phyloP scores from a whole-genome alignment of 108 stramenopile genomes.

The Pseudonitzschia multiseries region DNA sequence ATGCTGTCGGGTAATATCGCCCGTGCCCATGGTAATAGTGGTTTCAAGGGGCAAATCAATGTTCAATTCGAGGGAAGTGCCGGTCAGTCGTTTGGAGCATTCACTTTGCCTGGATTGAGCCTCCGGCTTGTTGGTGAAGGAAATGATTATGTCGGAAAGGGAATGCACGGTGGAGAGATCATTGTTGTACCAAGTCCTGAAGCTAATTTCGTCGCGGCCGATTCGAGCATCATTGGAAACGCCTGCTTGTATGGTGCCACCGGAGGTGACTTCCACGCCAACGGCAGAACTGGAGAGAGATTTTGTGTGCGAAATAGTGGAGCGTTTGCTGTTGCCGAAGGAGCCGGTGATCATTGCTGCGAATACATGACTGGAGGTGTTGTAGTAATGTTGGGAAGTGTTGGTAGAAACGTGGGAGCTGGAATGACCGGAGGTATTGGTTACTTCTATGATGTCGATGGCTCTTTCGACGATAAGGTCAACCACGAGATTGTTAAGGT shows the following conservation, averaged over 20 bases:
- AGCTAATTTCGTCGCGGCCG: slow-evolving; percentile 85
- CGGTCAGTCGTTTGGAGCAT: slow-evolving; percentile 94
- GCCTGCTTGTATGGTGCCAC: slow-evolving; percentile 97
- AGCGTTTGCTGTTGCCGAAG: slow-evolving; percentile 95
- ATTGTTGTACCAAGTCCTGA: slow-evolving; percentile 82
- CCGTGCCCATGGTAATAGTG: slow-evolving; percentile 83
- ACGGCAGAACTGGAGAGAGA: slow-evolving; percentile 94
- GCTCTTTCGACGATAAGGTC: slow-evolving; percentile 74
- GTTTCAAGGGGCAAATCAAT: slow-evolving; percentile 86
- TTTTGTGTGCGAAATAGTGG: slow-evolving; percentile 96
- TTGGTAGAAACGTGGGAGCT: slow-evolving; percentile 94
- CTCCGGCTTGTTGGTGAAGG: slow-evolving; percentile 92
- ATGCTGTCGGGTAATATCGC: slow-evolving; percentile 93
- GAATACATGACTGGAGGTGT: slow-evolving; percentile 98
- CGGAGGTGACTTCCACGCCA: slow-evolving; percentile 92
- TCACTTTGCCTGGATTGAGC: slow-evolving; percentile 81
- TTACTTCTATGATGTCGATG: slow-evolving; percentile 90
- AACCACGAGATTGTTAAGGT: slow-evolving; percentile 90
- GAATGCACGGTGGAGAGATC: slow-evolving; percentile 93
- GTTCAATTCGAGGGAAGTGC: slow-evolving; percentile 91
- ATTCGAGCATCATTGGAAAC: slow-evolving; percentile 94
- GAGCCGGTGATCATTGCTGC: slow-evolving; percentile 95
- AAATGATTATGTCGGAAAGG: slow-evolving; percentile 98
- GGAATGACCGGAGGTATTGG: slow-evolving; percentile 96
- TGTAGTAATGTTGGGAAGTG: slow-evolving; percentile 88